These are phyloP conservation scores for Calonectria montana DNA, from an alignment of 2,329 filamentous ascomycete species.

Conservation along the genomic window DNA sequence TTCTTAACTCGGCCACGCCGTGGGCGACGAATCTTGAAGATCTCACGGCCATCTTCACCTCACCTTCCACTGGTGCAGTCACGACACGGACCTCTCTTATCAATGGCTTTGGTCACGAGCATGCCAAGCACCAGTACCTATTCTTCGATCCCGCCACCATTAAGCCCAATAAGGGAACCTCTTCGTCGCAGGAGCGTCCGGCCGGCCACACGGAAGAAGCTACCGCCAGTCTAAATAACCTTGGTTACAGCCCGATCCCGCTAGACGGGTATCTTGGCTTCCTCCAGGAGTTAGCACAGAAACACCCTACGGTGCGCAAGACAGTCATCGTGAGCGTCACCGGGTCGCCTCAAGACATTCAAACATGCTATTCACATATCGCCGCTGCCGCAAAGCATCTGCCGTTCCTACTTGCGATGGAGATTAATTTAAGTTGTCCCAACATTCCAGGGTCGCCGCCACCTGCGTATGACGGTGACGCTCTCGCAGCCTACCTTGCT, in stretches of 20 bases:
- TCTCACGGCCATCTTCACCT: conserved; percentile 70
- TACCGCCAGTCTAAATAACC: conserved; percentile 71
- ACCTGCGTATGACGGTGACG: conserved; percentile 71
- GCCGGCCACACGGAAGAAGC: conserved; percentile 35
- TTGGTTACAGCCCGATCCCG: conserved; percentile 77
- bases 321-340: conserved; percentile 79
- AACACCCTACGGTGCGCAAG: conserved; percentile 53
- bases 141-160: conserved; percentile 67
- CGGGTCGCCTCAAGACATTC: conserved; percentile 68
- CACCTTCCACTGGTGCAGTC: conserved; percentile 75
- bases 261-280: conserved; percentile 70
- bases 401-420: conserved; percentile 71
- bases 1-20: conserved; percentile 81
- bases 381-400: conserved; percentile 49
- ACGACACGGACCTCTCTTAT: conserved; percentile 79
- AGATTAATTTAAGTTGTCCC: conserved; percentile 83
- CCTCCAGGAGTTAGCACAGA: conserved; percentile 59
- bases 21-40: conserved; percentile 78
- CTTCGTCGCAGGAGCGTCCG: conserved; percentile 29
- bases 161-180: conserved; percentile 34
- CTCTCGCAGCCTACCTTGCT: conserved; percentile 66
- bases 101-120: conserved; percentile 72
- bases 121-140: conserved; percentile 69
- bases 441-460: conserved; percentile 78
- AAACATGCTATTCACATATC: conserved; percentile 65